These are phyloP conservation scores for Erythrobasidium hasegawianum DNA, from an alignment of 1,284 basidiomycete genomes.

Conservation along the genomic window DNA sequence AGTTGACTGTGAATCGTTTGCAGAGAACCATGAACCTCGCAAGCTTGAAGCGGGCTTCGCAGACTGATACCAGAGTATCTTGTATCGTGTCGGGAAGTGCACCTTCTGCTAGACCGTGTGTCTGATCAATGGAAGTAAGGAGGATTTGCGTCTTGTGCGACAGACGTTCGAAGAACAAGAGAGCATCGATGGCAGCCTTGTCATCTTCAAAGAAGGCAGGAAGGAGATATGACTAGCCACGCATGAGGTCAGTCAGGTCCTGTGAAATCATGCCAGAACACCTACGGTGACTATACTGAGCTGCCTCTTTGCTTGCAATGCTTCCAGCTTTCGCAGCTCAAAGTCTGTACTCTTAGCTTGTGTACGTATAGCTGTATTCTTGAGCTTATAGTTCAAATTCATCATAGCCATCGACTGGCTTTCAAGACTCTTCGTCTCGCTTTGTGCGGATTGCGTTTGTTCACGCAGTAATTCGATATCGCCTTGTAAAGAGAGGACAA, in stretches of 20 bases:
- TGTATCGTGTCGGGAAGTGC: constrained; percentile 72
- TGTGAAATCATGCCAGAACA: not conserved
- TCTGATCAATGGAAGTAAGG: constrained; percentile 70
- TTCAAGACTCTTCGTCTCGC: constrained; percentile 67
- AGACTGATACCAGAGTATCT: constrained; percentile 77
- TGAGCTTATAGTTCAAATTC: constrained; percentile 85
- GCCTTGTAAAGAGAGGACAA: constrained; percentile 79
- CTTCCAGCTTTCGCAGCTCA: constrained; percentile 77
- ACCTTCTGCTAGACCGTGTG: constrained; percentile 69
- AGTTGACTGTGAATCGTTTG: constrained; percentile 77
- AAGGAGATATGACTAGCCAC: constrained; percentile 69
- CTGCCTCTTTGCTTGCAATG: constrained; percentile 71
- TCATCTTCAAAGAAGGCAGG: constrained; percentile 76
- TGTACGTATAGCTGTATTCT: constrained; percentile 80
- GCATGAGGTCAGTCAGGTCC: constrained; percentile 32
- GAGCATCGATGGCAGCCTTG: constrained; percentile 75
- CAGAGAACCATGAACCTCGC: constrained; percentile 73
- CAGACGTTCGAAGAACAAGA: constrained; percentile 84
- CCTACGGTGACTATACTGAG: constrained; percentile 55
- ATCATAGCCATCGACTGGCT: constrained; percentile 76
- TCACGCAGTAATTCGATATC: constrained; percentile 76
- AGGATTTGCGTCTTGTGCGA: constrained; percentile 79
- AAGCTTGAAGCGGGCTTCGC: constrained; percentile 81
- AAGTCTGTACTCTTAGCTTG: constrained; percentile 82
- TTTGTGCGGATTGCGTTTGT: constrained; percentile 76